These are phyloP conservation scores for Dryadomyces quercus-mongolicae DNA, from an alignment of 2,329 filamentous ascomycete species.

Conservation along the genomic window DNA sequence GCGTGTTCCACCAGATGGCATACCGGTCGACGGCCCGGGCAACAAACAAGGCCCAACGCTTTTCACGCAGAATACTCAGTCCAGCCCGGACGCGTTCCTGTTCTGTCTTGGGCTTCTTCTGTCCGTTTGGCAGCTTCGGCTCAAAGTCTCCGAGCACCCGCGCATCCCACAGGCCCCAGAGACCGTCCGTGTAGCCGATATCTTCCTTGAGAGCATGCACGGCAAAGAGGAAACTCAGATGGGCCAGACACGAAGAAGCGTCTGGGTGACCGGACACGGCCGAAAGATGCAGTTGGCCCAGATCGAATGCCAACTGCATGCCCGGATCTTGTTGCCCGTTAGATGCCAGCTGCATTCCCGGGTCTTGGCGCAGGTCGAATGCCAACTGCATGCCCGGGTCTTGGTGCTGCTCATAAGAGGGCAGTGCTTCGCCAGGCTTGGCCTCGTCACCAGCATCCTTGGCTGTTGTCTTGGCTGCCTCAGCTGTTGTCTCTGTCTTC, in stretches of 20 bases:
- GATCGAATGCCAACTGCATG: background rate
- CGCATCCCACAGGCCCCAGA: conserved; percentile 51
- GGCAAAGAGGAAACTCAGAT: conserved; percentile 60
- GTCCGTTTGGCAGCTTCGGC: background rate
- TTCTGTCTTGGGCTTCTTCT: conserved; percentile 3
- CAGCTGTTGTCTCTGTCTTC: background rate
- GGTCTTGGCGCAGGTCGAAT: background rate
- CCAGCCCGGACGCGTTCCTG: conserved; percentile 26
- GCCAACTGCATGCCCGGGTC: too few species aligned
- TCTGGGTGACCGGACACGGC: background rate
- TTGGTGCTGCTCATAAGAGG: background rate
- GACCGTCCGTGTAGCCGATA: conserved; percentile 51
- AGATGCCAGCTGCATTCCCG: too few species aligned
- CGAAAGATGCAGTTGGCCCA: background rate
- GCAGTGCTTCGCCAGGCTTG: background rate
- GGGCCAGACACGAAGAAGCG: conserved; percentile 45
- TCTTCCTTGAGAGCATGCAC: conserved; percentile 56
- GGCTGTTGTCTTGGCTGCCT: background rate
- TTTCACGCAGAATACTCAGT: conserved; percentile 49
- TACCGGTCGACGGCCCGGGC: conserved; percentile 58
- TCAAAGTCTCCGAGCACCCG: conserved; percentile 17
- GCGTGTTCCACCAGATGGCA: conserved; percentile 47
- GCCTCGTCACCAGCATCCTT: too few species aligned
- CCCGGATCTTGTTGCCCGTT: too few species aligned
- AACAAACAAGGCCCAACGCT: conserved; percentile 61